A percentile compares a stretch with the other conserved stretches of the same genome.
Evolutionary conservation across 1,284 basidiomycete species (phyloP).

Genomic region (Cryptococcus neoformans): DNA sequence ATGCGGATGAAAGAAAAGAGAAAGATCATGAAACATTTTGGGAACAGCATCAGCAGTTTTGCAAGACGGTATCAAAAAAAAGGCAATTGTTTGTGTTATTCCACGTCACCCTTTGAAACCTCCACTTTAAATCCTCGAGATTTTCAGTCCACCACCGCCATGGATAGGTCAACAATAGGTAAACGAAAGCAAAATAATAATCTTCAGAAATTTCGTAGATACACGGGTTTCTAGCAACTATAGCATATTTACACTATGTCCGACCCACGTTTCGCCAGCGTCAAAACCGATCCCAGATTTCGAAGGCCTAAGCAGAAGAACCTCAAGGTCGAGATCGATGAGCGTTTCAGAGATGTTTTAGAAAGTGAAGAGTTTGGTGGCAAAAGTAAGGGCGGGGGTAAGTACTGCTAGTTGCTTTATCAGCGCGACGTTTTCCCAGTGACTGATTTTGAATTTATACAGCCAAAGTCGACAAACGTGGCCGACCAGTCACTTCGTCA

Average conservation of each 20-base stretch:
- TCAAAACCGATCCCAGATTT: constrained; percentile 92
- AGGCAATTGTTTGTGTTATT: too few relatives aligned
- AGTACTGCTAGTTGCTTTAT: constrained; percentile 10
- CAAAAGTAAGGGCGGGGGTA: constrained; percentile 49
- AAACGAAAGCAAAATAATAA: not conserved
- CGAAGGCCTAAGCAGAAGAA: constrained; percentile 73
- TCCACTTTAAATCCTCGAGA: not conserved
- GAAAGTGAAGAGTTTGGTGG: constrained; percentile 52
- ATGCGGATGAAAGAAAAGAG: too few relatives aligned
- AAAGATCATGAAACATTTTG: too few relatives aligned
- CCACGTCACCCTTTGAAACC: not conserved
- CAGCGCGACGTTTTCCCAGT: not conserved
- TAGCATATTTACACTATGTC: constrained; percentile 5
- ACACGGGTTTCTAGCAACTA: not conserved
- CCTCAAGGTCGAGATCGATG: constrained; percentile 83
- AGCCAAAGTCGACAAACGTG: constrained; percentile 88
- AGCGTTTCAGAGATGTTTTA: constrained; percentile 87
- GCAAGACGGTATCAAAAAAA: too few relatives aligned
- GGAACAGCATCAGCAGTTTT: too few relatives aligned
- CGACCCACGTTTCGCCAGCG: constrained; percentile 79
- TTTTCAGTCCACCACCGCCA: not conserved
- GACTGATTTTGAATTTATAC: constrained; percentile 2
- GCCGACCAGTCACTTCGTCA: constrained; percentile 65
- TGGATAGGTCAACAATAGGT: not conserved
- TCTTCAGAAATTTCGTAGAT: not conserved